These are phyloP conservation scores for Candolleomyces eurysporus DNA, from an alignment of 768 basidiomycete species.

Conservation along the genomic window DNA sequence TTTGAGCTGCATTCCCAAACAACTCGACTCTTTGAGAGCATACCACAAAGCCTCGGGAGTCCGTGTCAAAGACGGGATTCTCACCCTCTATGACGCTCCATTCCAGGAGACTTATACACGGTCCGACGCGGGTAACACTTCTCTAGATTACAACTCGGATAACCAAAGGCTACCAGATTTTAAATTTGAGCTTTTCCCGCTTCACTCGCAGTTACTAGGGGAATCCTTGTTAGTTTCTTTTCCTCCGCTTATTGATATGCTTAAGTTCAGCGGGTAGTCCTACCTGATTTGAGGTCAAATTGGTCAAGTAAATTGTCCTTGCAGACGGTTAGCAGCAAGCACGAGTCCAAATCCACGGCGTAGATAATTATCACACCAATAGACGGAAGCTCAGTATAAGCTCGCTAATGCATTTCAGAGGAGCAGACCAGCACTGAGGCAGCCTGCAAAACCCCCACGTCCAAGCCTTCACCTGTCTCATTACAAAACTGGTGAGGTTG, in stretches of 20 bases:
- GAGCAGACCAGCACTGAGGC: slow-evolving; percentile 26
- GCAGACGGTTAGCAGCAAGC: slow-evolving; percentile 26
- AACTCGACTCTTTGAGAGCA: slow-evolving; percentile 79
- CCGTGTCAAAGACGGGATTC: slow-evolving; percentile 54
- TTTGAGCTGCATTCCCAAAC: slow-evolving; percentile 86
- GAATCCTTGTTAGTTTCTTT: slow-evolving; percentile 91
- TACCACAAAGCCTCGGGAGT: slow-evolving; percentile 64
- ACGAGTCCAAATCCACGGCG: slow-evolving; percentile 25
- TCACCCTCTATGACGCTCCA: slow-evolving; percentile 78
- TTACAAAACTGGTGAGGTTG: slow-evolving; percentile 35
- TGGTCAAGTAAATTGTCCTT: slow-evolving; percentile 32
- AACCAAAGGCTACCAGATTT: slow-evolving; percentile 63
- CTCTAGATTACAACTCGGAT: slow-evolving; percentile 80
- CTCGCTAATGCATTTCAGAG: slow-evolving; percentile 48
- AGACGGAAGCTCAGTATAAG: slow-evolving; percentile 18
- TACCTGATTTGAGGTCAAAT: slow-evolving; percentile 76
- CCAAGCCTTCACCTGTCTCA: slow-evolving; percentile 32
- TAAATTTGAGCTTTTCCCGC: slow-evolving; percentile 82
- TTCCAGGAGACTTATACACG: slow-evolving; percentile 80
- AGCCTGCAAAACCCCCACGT: slow-evolving; percentile 39
- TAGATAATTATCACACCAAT: slow-evolving; percentile 56
- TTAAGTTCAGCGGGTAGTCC: slow-evolving; percentile 86
- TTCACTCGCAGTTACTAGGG: slow-evolving; percentile 88
- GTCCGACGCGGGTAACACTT: slow-evolving; percentile 69
- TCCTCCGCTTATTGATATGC: slow-evolving; percentile 89